These are phyloP conservation scores for Fraxinus angustifolia DNA, from an alignment of 305 asterid genomes.

Conservation along the genomic window DNA sequence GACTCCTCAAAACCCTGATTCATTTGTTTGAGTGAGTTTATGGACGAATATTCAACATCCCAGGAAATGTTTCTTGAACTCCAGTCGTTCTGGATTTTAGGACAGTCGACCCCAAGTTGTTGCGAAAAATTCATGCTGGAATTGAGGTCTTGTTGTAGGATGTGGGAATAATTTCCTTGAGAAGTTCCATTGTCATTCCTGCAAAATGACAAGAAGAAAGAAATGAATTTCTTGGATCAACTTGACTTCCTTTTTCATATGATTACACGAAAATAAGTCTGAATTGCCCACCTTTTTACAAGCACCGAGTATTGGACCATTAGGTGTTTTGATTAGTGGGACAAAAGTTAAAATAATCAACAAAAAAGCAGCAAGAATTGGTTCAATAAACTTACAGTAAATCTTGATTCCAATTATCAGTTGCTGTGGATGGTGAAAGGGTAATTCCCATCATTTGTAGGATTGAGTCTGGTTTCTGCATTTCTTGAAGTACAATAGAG, in stretches of 20 bases:
- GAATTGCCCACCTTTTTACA: slow-evolving; percentile 27
- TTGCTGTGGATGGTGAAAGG: neutral
- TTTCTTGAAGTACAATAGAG: slow-evolving; percentile 22
- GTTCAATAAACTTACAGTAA: slow-evolving; percentile 30
- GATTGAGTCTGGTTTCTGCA: neutral
- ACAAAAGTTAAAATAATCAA: neutral
- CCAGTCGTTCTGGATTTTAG: slow-evolving; percentile 10
- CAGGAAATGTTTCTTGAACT: slow-evolving; percentile 1
- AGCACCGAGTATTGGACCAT: slow-evolving; percentile 21
- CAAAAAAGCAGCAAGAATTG: neutral
- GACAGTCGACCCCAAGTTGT: slow-evolving; percentile 4
- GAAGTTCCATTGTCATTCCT: slow-evolving; percentile 35
- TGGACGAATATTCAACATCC: slow-evolving; percentile 2
- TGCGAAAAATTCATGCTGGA: slow-evolving; percentile 33
- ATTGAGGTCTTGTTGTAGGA: slow-evolving; percentile 26
- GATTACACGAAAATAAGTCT: slow-evolving; percentile 29
- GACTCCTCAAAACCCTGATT: slow-evolving; percentile 11
- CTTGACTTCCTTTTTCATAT: slow-evolving; percentile 24
- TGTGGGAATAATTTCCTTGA: slow-evolving; percentile 29
- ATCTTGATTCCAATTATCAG: slow-evolving; percentile 34
- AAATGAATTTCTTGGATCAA: slow-evolving; percentile 24
- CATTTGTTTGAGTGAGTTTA: slow-evolving; percentile 15
- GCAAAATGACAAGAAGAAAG: slow-evolving; percentile 36
- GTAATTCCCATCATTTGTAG: neutral
- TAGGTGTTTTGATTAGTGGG: neutral